Evolutionary conservation across 2,329 filamentous ascomycete species (phyloP).

Genomic region (Triangularia setosa): DNA sequence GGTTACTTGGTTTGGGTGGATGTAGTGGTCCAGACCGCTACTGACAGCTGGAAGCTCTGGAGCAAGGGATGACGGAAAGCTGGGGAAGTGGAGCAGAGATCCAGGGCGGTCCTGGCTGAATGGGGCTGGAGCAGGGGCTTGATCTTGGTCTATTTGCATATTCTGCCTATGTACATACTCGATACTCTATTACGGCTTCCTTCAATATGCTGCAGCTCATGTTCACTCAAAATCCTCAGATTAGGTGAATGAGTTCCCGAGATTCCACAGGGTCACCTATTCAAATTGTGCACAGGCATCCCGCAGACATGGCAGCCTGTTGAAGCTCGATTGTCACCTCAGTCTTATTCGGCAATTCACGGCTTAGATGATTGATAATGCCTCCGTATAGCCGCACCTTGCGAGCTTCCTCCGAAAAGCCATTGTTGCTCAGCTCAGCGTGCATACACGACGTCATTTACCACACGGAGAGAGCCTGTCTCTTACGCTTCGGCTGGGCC

Average conservation of each 20-base stretch:
- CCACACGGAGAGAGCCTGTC: background rate
- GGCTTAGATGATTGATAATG: background rate
- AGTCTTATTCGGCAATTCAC: background rate
- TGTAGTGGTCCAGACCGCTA: background rate
- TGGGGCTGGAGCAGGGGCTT: background rate
- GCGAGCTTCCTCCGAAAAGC: background rate
- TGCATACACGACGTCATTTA: background rate
- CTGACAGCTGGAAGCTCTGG: background rate
- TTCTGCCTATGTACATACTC: background rate
- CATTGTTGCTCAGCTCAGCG: conserved; percentile 1
- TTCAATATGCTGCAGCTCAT: background rate
- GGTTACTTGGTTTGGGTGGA: background rate
- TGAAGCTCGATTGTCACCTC: no score
- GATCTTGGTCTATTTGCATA: background rate
- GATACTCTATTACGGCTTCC: no score
- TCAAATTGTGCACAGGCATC: background rate
- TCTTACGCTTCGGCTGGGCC: background rate
- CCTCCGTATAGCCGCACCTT: background rate
- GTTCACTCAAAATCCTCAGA: background rate
- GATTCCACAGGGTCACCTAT: background rate
- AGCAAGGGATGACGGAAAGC: background rate
- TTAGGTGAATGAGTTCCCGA: background rate
- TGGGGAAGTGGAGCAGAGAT: background rate
- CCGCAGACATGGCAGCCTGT: background rate
- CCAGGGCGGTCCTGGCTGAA: background rate